A percentile compares a stretch with the other conserved stretches of the same genome.
Conservation (phyloP, 1,139 yeast species). For the Diutina pseudorugosa region DNA sequence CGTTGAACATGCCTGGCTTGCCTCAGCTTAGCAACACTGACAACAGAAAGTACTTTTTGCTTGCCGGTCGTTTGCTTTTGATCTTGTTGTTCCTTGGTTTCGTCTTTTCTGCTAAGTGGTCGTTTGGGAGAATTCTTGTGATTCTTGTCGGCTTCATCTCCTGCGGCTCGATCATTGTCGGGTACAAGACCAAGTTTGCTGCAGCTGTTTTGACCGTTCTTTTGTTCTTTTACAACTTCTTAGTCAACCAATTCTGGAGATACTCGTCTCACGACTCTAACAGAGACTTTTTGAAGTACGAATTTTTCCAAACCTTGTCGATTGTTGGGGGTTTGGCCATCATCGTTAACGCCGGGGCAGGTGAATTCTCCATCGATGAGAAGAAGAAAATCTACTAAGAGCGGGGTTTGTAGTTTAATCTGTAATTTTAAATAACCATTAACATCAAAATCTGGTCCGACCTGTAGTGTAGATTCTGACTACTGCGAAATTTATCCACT, state of each 20-base stretch:
- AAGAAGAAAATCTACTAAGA: conserved; percentile 81
- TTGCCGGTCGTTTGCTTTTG: conserved; percentile 82
- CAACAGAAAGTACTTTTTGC: conserved; percentile 70
- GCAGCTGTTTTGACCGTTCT: conserved; percentile 70
- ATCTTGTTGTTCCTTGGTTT: conserved; percentile 81
- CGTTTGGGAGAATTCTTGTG: conserved; percentile 51
- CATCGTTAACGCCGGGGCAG: conserved; percentile 94
- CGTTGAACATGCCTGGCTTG: conserved; percentile 72
- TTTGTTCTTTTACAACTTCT: conserved; percentile 63
- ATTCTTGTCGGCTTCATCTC: conserved; percentile 60
- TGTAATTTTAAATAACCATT: background rate
- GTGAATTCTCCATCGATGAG: conserved; percentile 86
- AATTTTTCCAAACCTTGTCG: conserved; percentile 87
- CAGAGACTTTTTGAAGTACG: conserved; percentile 86
- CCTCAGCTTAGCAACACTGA: conserved; percentile 81
- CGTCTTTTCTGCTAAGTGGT: conserved; percentile 69
- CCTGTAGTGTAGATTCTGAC: background rate
- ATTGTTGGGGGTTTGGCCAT: conserved; percentile 89
- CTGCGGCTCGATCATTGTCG: conserved; percentile 76
- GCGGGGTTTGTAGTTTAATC: background rate
- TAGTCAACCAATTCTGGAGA: conserved; percentile 86
- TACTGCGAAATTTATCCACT: background rate
- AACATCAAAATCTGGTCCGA: background rate
- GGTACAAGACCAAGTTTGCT: conserved; percentile 85
- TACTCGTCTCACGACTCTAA: conserved; percentile 58